Evolutionary conservation across 73 alveolate genomes (phyloP).

Genomic region (Paramecium caudatum): DNA sequence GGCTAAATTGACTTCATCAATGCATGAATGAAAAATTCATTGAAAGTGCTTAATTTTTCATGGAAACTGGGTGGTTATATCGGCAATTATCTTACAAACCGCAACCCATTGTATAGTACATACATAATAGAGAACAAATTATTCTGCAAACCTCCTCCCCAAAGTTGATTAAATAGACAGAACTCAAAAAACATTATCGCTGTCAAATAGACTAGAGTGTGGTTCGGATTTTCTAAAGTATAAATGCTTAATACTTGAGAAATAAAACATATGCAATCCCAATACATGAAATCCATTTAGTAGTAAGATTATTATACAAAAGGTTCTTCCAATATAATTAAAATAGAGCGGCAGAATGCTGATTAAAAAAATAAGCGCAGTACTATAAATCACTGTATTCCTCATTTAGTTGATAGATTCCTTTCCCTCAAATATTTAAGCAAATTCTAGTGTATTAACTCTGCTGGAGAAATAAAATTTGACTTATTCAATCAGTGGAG

Average conservation of each 20-base stretch:
- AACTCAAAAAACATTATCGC: neutral
- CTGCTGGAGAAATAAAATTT: neutral
- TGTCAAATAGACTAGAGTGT: neutral
- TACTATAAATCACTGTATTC: neutral
- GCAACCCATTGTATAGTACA: neutral
- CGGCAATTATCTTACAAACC: conserved; percentile 24
- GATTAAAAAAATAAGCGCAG: neutral
- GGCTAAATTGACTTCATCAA: neutral
- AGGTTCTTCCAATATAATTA: conserved; percentile 28
- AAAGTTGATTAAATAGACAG: neutral
- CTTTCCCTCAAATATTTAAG: conserved; percentile 7
- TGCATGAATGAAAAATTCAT: neutral
- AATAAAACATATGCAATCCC: conserved; percentile 23
- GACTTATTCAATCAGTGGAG: conserved; percentile 8
- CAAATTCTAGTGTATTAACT: conserved; percentile 19
- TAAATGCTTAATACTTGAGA: conserved; percentile 22
- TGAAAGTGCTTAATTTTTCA: neutral
- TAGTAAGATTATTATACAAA: neutral
- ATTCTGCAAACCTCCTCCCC: conserved; percentile 21
- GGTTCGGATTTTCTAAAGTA: conserved; percentile 9
- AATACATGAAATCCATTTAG: conserved; percentile 51
- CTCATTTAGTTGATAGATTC: neutral
- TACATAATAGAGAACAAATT: neutral
- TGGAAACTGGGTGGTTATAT: neutral
- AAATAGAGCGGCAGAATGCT: conserved; percentile 10